Conservation (phyloP, 208 protist genomes). For the Angomonas desouzai region DNA sequence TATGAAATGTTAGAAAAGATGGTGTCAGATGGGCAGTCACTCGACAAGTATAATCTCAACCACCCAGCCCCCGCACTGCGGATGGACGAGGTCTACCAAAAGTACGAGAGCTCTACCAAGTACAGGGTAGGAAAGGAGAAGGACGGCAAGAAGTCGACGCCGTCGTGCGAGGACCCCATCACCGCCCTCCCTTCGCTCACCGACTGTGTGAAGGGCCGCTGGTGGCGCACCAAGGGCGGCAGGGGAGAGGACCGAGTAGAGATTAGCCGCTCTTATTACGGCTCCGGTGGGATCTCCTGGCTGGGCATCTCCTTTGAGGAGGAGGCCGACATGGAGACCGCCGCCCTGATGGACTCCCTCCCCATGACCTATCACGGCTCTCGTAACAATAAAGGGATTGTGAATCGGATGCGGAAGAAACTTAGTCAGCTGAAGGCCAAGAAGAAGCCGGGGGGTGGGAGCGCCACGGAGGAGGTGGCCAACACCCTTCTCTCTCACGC, state of each 20-base stretch:
- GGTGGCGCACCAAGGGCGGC: conserved; percentile 48
- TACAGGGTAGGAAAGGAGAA: neutral
- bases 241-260: conserved; percentile 72
- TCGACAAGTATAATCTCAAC: conserved; percentile 6
- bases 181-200: conserved; percentile 4
- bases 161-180: neutral
- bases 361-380: conserved; percentile 4
- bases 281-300: conserved; percentile 57
- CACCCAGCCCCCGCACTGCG: neutral
- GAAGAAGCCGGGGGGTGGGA: neutral
- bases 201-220: conserved; percentile 33
- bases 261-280: conserved; percentile 67
- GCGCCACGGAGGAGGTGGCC: neutral
- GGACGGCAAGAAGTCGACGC: neutral
- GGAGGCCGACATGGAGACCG: conserved; percentile 25
- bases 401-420: neutral
- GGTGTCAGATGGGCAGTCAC: neutral
- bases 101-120: conserved; percentile 6
- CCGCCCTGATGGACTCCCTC: conserved; percentile 6
- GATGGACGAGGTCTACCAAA: conserved; percentile 3
- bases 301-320: conserved; percentile 34
- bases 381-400: neutral
- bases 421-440: neutral
- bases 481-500: neutral
- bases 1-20: conserved; percentile 4